A percentile compares a stretch with the other conserved stretches of the same genome.
Evolutionary conservation across 768 basidiomycete genomes (phyloP).

Genomic region (Pholiota conissans): DNA sequence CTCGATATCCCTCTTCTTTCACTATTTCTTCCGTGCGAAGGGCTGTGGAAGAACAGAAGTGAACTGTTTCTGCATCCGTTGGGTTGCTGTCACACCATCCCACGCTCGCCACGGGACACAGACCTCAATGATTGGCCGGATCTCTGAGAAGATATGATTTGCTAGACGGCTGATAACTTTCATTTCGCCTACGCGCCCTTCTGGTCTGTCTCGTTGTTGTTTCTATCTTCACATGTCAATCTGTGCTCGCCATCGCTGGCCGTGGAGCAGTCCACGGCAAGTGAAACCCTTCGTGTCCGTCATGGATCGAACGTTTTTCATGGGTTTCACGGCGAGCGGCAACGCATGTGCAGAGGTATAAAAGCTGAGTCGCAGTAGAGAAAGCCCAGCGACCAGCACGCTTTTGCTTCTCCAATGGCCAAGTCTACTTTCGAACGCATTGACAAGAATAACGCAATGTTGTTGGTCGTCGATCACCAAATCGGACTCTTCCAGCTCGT

Average conservation of each 20-base stretch:
- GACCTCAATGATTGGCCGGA: background rate
- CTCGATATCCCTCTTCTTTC: too few species aligned
- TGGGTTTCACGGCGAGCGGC: background rate
- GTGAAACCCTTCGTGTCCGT: background rate
- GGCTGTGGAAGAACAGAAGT: too few species aligned
- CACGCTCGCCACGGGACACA: background rate
- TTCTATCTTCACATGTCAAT: background rate
- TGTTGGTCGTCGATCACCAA: conserved; percentile 50
- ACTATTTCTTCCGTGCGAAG: too few species aligned
- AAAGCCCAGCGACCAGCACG: background rate
- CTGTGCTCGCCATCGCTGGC: background rate
- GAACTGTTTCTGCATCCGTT: background rate
- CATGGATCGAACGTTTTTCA: background rate
- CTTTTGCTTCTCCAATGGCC: background rate
- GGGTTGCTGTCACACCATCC: background rate
- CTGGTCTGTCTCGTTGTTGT: background rate
- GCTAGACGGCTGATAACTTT: background rate
- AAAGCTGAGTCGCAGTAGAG: background rate
- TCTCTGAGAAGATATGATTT: background rate
- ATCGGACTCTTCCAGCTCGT: conserved; percentile 48
- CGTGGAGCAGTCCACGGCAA: background rate
- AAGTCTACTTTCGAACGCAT: conserved; percentile 21
- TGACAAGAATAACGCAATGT: conserved; percentile 42
- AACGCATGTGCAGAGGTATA: background rate
- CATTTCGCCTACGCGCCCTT: background rate